Evolutionary conservation across 305 asterid genomes (phyloP), one percentile per base, ranked within the genome.

Genomic region (Nicotiana rustica): DNA sequence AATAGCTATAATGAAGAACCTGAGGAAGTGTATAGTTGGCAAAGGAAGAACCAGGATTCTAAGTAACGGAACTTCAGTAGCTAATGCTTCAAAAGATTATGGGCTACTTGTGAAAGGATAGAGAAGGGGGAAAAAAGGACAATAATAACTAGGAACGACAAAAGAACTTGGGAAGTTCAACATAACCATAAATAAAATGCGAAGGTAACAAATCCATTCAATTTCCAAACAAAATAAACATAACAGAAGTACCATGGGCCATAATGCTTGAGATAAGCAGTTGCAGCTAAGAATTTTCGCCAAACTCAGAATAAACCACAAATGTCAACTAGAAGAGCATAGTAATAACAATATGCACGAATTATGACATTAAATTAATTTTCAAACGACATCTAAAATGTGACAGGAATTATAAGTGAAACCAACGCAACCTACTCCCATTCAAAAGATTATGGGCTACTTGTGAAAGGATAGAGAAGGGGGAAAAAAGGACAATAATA

Each of bases 221-320:
- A 69, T 38, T 69, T 18, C 31, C 52, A n/a, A 36, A 68, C 31
- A 36, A 38, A 69, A 38, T 18, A 69, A 69, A 69, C 35, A 69
- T 69, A 4, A 12, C 61, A 19, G 36, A 71, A 44, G 78, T 29
- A 19, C 19, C 25, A 71, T 21, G 19, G 7, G 36, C 19, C 19
- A 41, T 71, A 21, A 19, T 19, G 78, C 61, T 71, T 71, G 78
- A 71, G n/a, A 44, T 12, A 18, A 70, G 59, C 78, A 47, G 61
- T 71, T 19, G 38, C 57, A 13, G 61, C 38, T 6, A 71, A 13
- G 7, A 71, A 47, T n/a, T 14, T 44, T 12, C 4, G 4, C 61
- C 62, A 21, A 21, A 71, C 59, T 7, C 10, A 47, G 38, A 71
- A 21, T 12, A 71, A 29, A 18, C 52, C 14, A 21, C 41, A 41